A percentile compares a stretch with the other conserved stretches of the same genome.
Evolutionary conservation across 257 asterid genomes (phyloP).

Genomic region (Solanum appendiculatum): DNA sequence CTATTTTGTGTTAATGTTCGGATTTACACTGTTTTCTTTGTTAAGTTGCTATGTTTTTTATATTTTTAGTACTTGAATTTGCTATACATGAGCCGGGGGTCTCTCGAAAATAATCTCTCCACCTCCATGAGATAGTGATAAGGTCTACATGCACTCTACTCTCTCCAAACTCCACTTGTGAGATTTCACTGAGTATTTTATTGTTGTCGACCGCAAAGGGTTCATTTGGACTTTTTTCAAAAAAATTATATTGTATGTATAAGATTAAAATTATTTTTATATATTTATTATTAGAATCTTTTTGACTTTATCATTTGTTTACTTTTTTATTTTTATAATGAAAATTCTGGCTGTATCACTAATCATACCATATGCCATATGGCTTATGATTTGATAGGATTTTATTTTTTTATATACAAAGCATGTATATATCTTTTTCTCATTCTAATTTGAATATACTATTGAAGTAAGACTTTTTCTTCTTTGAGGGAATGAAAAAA

Average conservation of each 20-base stretch:
- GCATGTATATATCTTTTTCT: neutral
- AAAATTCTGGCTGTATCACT: neutral
- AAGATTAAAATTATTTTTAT: neutral
- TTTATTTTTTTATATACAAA: neutral
- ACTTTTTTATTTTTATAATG: neutral
- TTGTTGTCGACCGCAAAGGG: neutral
- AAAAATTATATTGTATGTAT: neutral
- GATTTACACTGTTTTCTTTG: neutral
- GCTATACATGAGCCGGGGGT: accelerated
- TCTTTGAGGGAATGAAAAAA: neutral
- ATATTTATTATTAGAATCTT: neutral
- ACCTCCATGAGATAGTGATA: too few species aligned
- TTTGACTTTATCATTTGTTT: neutral
- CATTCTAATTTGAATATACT: neutral
- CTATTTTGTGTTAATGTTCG: neutral
- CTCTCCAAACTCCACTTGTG: accelerated
- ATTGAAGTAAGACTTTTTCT: neutral
- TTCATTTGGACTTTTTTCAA: neutral
- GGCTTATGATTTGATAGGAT: neutral
- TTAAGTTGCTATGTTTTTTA: too few species aligned
- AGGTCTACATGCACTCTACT: too few species aligned
- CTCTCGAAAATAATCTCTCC: accelerated
- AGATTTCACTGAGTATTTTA: too few species aligned
- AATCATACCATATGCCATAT: neutral
- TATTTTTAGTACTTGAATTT: too few species aligned